These are phyloP conservation scores for Syzygium syzygioides DNA, from an alignment of 441 rosid genomes.

Conservation along the genomic window DNA sequence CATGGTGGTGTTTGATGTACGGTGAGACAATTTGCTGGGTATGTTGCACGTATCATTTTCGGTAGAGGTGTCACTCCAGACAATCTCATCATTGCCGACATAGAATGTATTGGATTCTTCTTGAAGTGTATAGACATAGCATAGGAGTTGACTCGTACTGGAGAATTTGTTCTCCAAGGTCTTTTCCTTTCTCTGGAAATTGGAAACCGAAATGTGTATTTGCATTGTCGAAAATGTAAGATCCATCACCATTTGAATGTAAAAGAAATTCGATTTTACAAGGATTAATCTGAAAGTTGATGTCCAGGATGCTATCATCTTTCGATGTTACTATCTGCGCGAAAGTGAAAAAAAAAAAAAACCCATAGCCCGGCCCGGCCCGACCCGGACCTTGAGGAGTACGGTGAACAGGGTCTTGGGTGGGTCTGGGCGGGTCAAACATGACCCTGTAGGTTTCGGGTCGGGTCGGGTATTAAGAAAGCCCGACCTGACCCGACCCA, in stretches of 20 bases:
- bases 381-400: no score
- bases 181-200: not conserved
- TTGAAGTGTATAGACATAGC: not conserved
- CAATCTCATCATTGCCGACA: not conserved
- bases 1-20: not conserved
- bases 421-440: no score
- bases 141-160: not conserved
- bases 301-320: not conserved
- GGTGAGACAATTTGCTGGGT: not conserved
- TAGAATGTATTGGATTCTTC: not conserved
- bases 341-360: no score
- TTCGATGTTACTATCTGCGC: no score
- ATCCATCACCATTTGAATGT: not conserved
- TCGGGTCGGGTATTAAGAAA: no score
- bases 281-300: not conserved
- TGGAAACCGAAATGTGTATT: not conserved
- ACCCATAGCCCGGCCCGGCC: no score
- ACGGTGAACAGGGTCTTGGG: no score
- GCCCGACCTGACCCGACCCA: no score
- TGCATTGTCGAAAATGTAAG: not conserved
- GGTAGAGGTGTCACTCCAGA: not conserved
- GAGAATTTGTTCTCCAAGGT: not conserved
- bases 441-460: no score
- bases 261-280: not conserved
- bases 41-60: not conserved